Base-by-base conservation (phyloP, 202 grass and related monocot species). In the Bolboschoenoplectus hybrid region DNA sequence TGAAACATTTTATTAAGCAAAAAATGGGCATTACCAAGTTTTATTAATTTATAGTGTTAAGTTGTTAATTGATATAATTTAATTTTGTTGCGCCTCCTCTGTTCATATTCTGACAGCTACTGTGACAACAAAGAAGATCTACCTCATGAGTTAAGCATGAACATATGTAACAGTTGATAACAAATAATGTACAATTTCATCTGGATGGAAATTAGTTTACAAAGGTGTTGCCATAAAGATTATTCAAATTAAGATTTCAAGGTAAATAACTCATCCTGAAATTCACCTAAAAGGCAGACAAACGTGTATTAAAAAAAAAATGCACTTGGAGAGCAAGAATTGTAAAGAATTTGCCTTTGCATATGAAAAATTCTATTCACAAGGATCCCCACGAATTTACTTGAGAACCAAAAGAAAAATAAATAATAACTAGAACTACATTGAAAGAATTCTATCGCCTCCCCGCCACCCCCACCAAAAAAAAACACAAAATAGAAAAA, bases 301-400 rank as follows among this genome's bases (percentile, higher is more conserved):
- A 60, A 3, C 51, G 41, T 79, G 11, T 17, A 43, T 60, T 19
- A 41, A 60, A 39, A 39, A 60, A 60, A 43, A 16, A 58, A 78
- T 14, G 13, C 17, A 57, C 3, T 80, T 60, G 51, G 7, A 80
- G 7, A 60, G 53, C 71, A 43, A 80, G 17, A 61, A 43, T 3
- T 52, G 16, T 80, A 19, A 40, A 60, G 36, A 61, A 79, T 58
- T 43, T 58, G 36, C 75, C 53, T 61, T 80, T 61, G 53, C 75
- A 80, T 61, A 41, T 61, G 75, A 80, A 80, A 60, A 80, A 58
- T 60, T 80, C 36, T 80, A 80, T 80, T 80, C 32, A 80, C 75
- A 80, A 50, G 58, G 65, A 83, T 69, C 40, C 64, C 81, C 61
- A 83, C n/a, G 41, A 51, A 83, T 68, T 83, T 40, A 83, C 61